Percentiles rank a stretch among this genome's conserved stretches.
phyloP scores from a whole-genome alignment of 164 flowering plant genomes.

The Warburgia ugandensis region DNA sequence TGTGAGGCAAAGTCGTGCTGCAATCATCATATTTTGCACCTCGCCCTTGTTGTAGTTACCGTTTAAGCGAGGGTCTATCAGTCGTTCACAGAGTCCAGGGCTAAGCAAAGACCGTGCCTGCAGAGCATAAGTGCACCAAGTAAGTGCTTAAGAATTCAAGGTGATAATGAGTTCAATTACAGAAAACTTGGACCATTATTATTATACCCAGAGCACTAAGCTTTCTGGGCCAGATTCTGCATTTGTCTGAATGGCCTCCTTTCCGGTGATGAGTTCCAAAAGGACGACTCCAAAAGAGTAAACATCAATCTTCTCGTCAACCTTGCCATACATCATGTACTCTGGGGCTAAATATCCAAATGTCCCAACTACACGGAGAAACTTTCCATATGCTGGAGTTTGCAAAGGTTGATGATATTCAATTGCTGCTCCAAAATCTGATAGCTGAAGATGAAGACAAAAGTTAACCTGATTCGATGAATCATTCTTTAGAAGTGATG shows the following conservation, averaged over 20 bases:
- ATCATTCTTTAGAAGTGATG: too few species aligned
- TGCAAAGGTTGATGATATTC: constrained; percentile 14
- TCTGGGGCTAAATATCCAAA: constrained; percentile 48
- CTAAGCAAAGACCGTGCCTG: too few species aligned
- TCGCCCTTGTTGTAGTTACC: too few species aligned
- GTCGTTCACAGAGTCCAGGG: too few species aligned
- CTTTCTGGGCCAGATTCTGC: constrained; percentile 24
- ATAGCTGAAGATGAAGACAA: constrained; percentile 19
- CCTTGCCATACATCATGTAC: constrained; percentile 39
- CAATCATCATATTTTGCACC: too few species aligned
- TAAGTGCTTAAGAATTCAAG: too few species aligned
- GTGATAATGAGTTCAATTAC: too few species aligned
- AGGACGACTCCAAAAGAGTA: constrained; percentile 48
- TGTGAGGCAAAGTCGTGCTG: too few species aligned
- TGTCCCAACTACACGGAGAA: constrained; percentile 24
- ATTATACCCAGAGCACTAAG: constrained; percentile 41
- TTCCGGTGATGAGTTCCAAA: constrained; percentile 45
- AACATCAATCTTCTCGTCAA: constrained; percentile 45
- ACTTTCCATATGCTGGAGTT: constrained; percentile 13
- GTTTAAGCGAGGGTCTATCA: too few species aligned
- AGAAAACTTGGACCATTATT: too few species aligned
- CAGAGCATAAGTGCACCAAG: too few species aligned
- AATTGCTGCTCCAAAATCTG: constrained; percentile 42
- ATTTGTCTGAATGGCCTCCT: constrained; percentile 26
- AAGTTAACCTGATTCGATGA: too few species aligned